phyloP scores from a whole-genome alignment of 371 early-diverging fungal species.

The Syncephalastrum racemosum region DNA sequence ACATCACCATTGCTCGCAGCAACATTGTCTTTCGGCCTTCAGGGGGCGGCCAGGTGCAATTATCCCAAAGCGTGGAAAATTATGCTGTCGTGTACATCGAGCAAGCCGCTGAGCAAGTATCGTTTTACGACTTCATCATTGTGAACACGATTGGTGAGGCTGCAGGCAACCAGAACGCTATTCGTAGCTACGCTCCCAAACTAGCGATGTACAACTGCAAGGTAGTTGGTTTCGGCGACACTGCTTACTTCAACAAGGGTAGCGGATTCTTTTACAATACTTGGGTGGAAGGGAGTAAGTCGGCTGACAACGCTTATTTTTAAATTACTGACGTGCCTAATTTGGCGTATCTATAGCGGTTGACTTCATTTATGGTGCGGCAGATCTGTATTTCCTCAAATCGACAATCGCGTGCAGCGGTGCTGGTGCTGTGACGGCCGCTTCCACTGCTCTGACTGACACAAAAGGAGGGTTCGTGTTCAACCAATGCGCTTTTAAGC shows the following conservation, averaged over 20 bases:
- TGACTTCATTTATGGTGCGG: constrained; percentile 13
- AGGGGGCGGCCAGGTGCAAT: constrained; percentile 1
- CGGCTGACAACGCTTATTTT: background rate
- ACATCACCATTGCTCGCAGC: constrained; percentile 7
- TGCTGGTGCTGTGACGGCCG: constrained; percentile 10
- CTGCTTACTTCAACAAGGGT: constrained; percentile 7
- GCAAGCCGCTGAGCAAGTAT: background rate
- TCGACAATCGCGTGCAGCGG: constrained; percentile 13
- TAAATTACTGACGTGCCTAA: no score
- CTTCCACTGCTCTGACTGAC: constrained; percentile 6
- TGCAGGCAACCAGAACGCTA: constrained; percentile 17
- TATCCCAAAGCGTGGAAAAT: constrained; percentile 4
- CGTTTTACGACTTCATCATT: constrained; percentile 13
- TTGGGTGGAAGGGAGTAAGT: constrained; percentile 20
- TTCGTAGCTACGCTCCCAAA: constrained; percentile 6
- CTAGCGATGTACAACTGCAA: constrained; percentile 17
- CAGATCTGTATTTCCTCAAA: constrained; percentile 8
- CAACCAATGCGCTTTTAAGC: constrained; percentile 8
- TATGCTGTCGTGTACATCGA: constrained; percentile 14
- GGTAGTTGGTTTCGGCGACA: constrained; percentile 15
- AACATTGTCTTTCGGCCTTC: constrained; percentile 9
- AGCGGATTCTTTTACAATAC: constrained; percentile 12
- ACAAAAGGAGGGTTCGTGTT: constrained; percentile 11
- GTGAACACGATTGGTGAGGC: constrained; percentile 17
- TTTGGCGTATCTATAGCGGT: constrained; percentile 3